A percentile compares a stretch with the other conserved stretches of the same genome.
Evolutionary conservation across 306 rosid species (phyloP).

Genomic region (Quercus suber): DNA sequence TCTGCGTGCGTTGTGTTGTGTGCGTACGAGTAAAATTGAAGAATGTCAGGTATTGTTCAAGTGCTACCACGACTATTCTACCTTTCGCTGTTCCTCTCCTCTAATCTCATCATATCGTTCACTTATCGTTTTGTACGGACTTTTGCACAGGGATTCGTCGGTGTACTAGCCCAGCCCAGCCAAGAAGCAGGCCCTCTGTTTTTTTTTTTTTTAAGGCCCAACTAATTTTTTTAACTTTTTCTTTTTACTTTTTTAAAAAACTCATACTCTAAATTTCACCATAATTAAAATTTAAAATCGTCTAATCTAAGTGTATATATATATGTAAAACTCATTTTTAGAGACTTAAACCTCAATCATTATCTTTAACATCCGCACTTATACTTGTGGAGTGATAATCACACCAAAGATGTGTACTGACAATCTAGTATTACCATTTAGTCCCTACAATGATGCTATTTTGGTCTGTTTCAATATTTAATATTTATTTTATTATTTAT

Average conservation of each 20-base stretch:
- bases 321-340: rapidly evolving
- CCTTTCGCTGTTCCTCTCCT: too few relatives aligned
- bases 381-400: rapidly evolving
- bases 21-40: neutral
- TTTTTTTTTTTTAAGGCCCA: neutral
- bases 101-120: too few relatives aligned
- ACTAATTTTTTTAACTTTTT: neutral
- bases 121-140: too few relatives aligned
- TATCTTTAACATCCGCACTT: rapidly evolving
- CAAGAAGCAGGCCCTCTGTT: neutral
- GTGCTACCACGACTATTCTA: neutral
- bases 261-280: rapidly evolving
- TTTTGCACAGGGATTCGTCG: too few relatives aligned
- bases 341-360: rapidly evolving
- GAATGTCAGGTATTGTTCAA: neutral
- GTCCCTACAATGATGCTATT: too few relatives aligned
- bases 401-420: rapidly evolving
- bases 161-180: neutral
- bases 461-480: too few relatives aligned
- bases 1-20: neutral
- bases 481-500: too few relatives aligned
- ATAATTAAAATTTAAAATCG: rapidly evolving
- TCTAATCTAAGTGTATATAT: too few relatives aligned
- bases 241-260: too few relatives aligned
- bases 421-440: too few relatives aligned